phyloP scores from a whole-genome alignment of 805 yeast genomes.

The Schizosaccharomyces japonicus region DNA sequence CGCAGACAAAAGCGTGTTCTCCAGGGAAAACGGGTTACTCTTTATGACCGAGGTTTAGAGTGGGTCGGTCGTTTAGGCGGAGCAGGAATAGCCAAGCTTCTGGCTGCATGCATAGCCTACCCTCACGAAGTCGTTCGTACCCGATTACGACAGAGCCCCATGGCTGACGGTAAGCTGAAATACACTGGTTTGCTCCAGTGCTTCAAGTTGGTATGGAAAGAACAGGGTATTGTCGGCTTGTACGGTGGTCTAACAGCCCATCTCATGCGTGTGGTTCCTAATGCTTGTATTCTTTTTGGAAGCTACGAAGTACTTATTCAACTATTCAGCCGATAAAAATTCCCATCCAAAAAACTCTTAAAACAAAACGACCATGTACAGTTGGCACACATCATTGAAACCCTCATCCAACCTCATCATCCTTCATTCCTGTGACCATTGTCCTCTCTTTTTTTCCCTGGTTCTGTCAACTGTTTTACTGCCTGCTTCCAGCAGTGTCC shows the following conservation, averaged over 20 bases:
- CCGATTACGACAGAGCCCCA: slow-evolving; percentile 88
- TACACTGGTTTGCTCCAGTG: slow-evolving; percentile 78
- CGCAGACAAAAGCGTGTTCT: slow-evolving; percentile 9
- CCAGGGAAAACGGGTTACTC: slow-evolving; percentile 18
- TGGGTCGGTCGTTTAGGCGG: slow-evolving; percentile 31
- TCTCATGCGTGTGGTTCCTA: slow-evolving; percentile 86
- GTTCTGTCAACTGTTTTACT: too few relatives aligned
- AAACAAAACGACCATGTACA: too few relatives aligned
- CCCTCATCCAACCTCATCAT: too few relatives aligned
- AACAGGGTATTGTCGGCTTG: slow-evolving; percentile 81
- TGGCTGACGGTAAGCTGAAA: slow-evolving; percentile 53
- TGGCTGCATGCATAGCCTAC: slow-evolving; percentile 69
- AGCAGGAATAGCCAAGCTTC: slow-evolving; percentile 58
- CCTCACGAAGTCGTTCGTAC: slow-evolving; percentile 90
- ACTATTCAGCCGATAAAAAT: neutral
- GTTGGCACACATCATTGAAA: too few relatives aligned
- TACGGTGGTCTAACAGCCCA: slow-evolving; percentile 97
- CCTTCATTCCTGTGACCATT: too few relatives aligned
- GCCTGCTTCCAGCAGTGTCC: too few relatives aligned
- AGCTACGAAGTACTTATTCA: slow-evolving; percentile 60
- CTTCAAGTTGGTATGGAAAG: slow-evolving; percentile 60
- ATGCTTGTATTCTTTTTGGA: slow-evolving; percentile 95
- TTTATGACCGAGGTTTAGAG: slow-evolving; percentile 32
- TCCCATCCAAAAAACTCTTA: too few relatives aligned
- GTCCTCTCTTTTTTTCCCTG: too few relatives aligned